Evolutionary conservation across 2,329 filamentous ascomycete species (phyloP).

Genomic region (Epichloe coenophiala): DNA sequence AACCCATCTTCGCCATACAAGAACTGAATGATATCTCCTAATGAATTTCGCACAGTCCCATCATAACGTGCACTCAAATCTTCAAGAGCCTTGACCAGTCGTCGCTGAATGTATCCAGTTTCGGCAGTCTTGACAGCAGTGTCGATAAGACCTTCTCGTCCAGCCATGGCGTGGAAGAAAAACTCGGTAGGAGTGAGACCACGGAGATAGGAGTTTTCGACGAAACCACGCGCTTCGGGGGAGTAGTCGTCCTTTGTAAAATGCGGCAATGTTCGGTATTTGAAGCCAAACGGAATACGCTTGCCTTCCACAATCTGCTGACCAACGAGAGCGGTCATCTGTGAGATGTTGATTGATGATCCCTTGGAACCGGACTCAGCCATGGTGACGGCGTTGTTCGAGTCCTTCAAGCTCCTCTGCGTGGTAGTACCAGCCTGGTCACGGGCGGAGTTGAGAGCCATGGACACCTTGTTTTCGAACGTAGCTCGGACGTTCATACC

Average conservation of each 20-base stretch:
- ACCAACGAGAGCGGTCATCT: constrained; percentile 96
- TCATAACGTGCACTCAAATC: constrained; percentile 97
- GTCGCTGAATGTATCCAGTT: constrained; percentile 97
- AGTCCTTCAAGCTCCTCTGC: constrained; percentile 82
- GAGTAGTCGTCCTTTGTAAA: constrained; percentile 99
- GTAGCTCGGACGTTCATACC: constrained; percentile 99
- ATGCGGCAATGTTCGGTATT: constrained; percentile 90
- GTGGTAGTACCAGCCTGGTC: constrained; percentile 90
- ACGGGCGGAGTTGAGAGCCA: constrained; percentile 87
- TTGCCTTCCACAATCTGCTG: constrained; percentile 98
- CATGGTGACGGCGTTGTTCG: constrained; percentile 96
- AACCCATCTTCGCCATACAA: constrained; percentile 95
- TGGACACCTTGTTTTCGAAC: constrained; percentile 94
- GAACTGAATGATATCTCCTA: constrained; percentile 94
- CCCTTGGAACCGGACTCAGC: constrained; percentile 94
- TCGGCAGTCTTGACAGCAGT: constrained; percentile 98
- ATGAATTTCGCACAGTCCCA: constrained; percentile 89
- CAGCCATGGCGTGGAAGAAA: constrained; percentile 99
- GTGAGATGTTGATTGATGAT: constrained; percentile 97
- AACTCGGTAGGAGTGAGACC: constrained; percentile 92
- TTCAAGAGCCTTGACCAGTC: constrained; percentile 94
- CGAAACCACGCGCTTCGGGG: constrained; percentile 84
- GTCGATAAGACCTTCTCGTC: constrained; percentile 98
- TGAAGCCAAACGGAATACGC: constrained; percentile 98
- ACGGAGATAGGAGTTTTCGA: constrained; percentile 96